phyloP scores from a whole-genome alignment of 1,284 basidiomycete species.

The Phenoliferia sp. region DNA sequence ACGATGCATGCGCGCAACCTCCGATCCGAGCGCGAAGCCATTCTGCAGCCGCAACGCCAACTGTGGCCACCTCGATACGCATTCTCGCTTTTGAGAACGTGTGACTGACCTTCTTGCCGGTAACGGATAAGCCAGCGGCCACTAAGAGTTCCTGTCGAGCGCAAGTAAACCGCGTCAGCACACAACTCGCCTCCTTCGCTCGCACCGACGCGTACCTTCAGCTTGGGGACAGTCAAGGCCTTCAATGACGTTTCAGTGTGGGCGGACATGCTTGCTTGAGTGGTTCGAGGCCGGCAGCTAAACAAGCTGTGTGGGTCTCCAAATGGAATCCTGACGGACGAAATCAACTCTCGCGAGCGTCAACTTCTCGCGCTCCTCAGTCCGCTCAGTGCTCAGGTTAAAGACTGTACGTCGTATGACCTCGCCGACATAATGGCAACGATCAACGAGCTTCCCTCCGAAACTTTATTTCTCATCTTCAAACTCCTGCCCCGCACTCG shows the following conservation, averaged over 20 bases:
- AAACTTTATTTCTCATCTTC: too few relatives aligned
- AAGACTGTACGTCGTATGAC: too few relatives aligned
- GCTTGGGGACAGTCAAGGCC: constrained; percentile 46
- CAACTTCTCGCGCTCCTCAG: too few relatives aligned
- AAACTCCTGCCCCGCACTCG: too few relatives aligned
- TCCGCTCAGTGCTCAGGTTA: too few relatives aligned
- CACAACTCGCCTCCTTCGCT: not conserved
- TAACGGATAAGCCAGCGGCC: not conserved
- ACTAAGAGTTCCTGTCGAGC: not conserved
- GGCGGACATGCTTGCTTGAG: not conserved
- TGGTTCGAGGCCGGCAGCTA: not conserved
- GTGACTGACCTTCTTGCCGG: not conserved
- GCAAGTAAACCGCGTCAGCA: not conserved
- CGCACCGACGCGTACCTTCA: constrained; percentile 38
- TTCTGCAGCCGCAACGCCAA: not conserved
- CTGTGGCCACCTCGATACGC: not conserved
- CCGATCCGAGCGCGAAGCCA: too few relatives aligned
- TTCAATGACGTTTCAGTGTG: constrained; percentile 32
- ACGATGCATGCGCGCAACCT: too few relatives aligned
- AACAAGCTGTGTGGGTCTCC: too few relatives aligned
- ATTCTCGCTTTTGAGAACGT: not conserved
- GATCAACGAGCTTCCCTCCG: too few relatives aligned
- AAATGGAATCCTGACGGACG: too few relatives aligned
- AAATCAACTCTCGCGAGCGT: too few relatives aligned
- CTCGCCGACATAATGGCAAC: too few relatives aligned